Conservation (phyloP, 2,329 filamentous ascomycete genomes). For the Claviceps maximensis region DNA sequence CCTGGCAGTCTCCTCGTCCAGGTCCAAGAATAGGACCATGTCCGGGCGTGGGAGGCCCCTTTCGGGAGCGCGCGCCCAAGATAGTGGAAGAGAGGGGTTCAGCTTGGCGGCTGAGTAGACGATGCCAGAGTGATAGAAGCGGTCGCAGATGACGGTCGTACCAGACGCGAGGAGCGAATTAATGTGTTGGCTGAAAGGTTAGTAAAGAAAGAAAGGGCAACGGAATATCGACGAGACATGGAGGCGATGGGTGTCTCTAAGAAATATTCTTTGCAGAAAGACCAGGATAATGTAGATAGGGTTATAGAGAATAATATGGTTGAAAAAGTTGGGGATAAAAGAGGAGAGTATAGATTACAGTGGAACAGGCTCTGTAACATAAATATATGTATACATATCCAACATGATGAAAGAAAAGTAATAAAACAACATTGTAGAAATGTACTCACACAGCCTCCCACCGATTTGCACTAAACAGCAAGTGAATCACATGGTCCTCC, state of each 20-base stretch:
- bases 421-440: neutral
- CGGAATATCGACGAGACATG: no score
- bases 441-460: conserved; percentile 56
- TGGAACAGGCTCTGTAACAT: no score
- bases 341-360: neutral
- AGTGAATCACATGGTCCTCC: conserved; percentile 80
- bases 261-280: no score
- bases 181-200: conserved; percentile 32
- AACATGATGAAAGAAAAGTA: neutral
- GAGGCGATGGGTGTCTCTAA: no score
- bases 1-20: conserved; percentile 59
- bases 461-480: conserved; percentile 81
- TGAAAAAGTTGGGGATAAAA: neutral
- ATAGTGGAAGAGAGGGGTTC: conserved; percentile 53
- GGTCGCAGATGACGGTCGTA: conserved; percentile 70
- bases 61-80: conserved; percentile 77
- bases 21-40: conserved; percentile 73
- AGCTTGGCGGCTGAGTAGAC: conserved; percentile 87
- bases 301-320: no score
- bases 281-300: no score
- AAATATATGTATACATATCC: no score
- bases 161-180: conserved; percentile 45
- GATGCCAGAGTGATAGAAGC: conserved; percentile 90
- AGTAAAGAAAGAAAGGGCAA: neutral
- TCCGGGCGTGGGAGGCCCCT: conserved; percentile 80